Conservation (phyloP, 768 basidiomycete species). For the Boletellus emodensis region DNA sequence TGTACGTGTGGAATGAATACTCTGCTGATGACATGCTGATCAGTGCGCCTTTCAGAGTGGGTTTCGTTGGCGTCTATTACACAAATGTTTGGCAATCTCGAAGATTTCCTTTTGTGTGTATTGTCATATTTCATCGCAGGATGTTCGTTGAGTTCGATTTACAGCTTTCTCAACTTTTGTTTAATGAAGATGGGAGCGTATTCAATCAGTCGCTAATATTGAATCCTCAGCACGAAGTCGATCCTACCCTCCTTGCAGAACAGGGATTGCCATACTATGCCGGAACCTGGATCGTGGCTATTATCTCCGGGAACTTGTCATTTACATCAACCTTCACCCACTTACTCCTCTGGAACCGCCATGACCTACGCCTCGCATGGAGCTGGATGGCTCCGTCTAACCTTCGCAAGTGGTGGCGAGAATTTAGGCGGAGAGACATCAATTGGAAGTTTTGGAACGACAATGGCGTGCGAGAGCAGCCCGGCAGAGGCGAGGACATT, state of each 20-base stretch:
- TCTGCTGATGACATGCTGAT: neutral
- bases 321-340: conserved; percentile 52
- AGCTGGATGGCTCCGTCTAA: conserved; percentile 38
- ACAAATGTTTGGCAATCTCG: conserved; percentile 55
- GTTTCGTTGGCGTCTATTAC: conserved; percentile 36
- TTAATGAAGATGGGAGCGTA: conserved; percentile 47
- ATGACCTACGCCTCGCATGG: conserved; percentile 47
- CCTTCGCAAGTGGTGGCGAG: conserved; percentile 23
- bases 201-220: conserved; percentile 54
- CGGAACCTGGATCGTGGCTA: conserved; percentile 20
- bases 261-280: conserved; percentile 36
- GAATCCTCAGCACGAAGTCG: conserved; percentile 48
- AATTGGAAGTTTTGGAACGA: conserved; percentile 38
- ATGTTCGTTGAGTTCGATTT: conserved; percentile 7
- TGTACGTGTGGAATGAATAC: conserved; percentile 30
- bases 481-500: conserved; percentile 37
- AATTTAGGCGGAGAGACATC: conserved; percentile 27
- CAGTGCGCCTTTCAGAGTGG: conserved; percentile 18
- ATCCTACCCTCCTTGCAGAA: conserved; percentile 43
- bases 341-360: conserved; percentile 50
- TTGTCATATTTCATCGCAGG: conserved; percentile 21
- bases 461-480: conserved; percentile 18
- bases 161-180: conserved; percentile 45
- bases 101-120: conserved; percentile 52
- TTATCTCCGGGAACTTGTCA: conserved; percentile 19